phyloP scores from a whole-genome alignment of 2,329 filamentous ascomycete genomes.

The Ophiostoma himal-ulmi region DNA sequence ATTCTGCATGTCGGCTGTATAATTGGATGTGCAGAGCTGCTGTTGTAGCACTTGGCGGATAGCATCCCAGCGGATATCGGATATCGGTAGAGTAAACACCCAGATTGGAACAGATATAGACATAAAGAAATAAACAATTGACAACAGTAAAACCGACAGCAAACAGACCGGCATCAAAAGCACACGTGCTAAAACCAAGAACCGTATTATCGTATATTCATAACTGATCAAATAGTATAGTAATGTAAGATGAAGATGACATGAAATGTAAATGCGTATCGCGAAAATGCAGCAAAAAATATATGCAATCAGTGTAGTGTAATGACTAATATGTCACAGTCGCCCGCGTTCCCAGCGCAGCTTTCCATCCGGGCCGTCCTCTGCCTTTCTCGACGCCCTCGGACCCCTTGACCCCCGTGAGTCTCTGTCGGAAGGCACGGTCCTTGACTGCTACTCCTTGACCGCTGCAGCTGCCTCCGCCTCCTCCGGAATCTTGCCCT shows the following conservation, averaged over 20 bases:
- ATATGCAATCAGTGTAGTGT: neutral
- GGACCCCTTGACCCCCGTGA: neutral
- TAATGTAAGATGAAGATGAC: neutral
- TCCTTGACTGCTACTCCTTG: conserved; percentile 5
- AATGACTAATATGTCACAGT: neutral
- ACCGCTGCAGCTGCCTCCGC: neutral
- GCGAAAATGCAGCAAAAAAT: neutral
- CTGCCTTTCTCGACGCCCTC: neutral
- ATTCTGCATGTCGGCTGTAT: neutral
- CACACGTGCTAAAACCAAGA: neutral
- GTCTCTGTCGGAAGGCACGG: neutral
- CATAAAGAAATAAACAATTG: neutral
- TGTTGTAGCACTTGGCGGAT: neutral
- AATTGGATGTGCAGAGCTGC: neutral
- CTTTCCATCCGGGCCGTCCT: neutral
- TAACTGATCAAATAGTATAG: neutral
- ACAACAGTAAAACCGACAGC: neutral
- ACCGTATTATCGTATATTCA: conserved; percentile 9
- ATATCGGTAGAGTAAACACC: neutral
- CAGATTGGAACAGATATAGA: neutral
- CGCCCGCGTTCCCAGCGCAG: neutral
- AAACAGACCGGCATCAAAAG: neutral
- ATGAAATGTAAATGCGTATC: neutral
- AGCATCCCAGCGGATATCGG: neutral
- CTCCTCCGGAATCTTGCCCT: conserved; percentile 44